Evolutionary conservation across 257 asterid species (phyloP), one percentile per base, ranked within the genome.

Genomic region (Anisodus tanguticus): DNA sequence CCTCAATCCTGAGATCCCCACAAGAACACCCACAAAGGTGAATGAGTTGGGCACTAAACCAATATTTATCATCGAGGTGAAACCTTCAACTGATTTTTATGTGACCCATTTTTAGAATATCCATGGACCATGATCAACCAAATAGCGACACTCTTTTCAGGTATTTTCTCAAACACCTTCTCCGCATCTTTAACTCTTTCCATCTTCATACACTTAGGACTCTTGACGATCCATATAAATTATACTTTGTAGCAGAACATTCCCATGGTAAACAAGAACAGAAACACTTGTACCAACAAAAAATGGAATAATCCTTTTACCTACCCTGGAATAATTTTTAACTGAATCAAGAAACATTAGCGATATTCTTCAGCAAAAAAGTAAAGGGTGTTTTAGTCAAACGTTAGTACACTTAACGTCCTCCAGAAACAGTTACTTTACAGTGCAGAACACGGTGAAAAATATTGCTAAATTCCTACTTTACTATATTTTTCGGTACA

Each of bases 61-160:
- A 5, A 19, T 47, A 59, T 80, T 15, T 60, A 85, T 70, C 87
- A 85, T 81, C 81, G 70, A 68, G 66, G 2, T 45, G 62, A 85
- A 3, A 59, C 53, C 2, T 22, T 85, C 82, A 10, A 85, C 51
- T 11, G 82, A 72, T 37, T 59, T 81, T 54, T 16, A 15, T 43
- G 41, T 47, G 59, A 12, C 13, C 78, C 82, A 63, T 82, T 86
- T 72, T 82, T 82, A 9, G 85, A 76, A 63, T 64, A 82, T 57
- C 88, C 85, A 78, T 85, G 88, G 63, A 85, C 63, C 88, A 63
- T 82, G 26, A 86, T 85, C 0, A 86, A 82, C 83, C 85, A 86
- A 39, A 57, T 54, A 49, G 83, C 84, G 8, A 83, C 76, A 79
- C 47, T 86, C 67, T 70, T 86, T 10, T 64, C 86, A 69, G 49